These are phyloP conservation scores for Bocquillonia castaneifolia DNA, from an alignment of 441 rosid species.

Conservation along the genomic window DNA sequence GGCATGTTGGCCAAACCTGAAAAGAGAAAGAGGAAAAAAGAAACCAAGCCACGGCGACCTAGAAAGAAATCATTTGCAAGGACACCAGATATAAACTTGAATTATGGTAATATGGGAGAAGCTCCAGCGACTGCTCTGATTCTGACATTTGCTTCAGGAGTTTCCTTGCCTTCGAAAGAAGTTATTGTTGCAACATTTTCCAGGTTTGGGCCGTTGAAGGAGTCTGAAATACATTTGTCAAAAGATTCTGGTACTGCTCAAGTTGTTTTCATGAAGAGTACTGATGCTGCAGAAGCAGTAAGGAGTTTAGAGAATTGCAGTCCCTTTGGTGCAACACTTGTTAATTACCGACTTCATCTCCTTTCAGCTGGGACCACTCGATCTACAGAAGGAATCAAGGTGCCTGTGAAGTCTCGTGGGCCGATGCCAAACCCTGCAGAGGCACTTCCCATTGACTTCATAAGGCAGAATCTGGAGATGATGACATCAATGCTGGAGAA, in stretches of 20 bases:
- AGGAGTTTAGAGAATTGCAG: constrained; percentile 52
- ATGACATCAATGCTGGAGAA: constrained; percentile 82
- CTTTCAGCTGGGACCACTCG: constrained; percentile 19
- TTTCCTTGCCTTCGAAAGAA: constrained; percentile 58
- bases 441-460: constrained; percentile 55
- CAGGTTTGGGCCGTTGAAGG: constrained; percentile 66
- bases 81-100: constrained; percentile 19
- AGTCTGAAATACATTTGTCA: constrained; percentile 43
- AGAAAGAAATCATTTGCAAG: constrained; percentile 18
- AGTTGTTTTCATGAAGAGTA: constrained; percentile 49
- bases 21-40: constrained; percentile 47
- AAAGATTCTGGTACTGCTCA: constrained; percentile 45
- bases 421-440: constrained; percentile 30
- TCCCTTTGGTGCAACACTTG: constrained; percentile 53
- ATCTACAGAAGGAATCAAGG: constrained; percentile 23
- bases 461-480: constrained; percentile 77
- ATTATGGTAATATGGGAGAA: constrained; percentile 25
- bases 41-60: constrained; percentile 14
- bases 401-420: constrained; percentile 34
- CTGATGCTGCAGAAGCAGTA: constrained; percentile 60
- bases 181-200: constrained; percentile 44
- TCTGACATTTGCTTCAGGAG: constrained; percentile 56
- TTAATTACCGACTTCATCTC: constrained; percentile 42
- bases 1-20: constrained; percentile 31
- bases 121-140: constrained; percentile 50